Percentiles rank a stretch among this genome's conserved stretches.
These are phyloP conservation scores for Lachnellula hyalina DNA, from an alignment of 2,329 filamentous ascomycete species.

Conservation along the genomic window DNA sequence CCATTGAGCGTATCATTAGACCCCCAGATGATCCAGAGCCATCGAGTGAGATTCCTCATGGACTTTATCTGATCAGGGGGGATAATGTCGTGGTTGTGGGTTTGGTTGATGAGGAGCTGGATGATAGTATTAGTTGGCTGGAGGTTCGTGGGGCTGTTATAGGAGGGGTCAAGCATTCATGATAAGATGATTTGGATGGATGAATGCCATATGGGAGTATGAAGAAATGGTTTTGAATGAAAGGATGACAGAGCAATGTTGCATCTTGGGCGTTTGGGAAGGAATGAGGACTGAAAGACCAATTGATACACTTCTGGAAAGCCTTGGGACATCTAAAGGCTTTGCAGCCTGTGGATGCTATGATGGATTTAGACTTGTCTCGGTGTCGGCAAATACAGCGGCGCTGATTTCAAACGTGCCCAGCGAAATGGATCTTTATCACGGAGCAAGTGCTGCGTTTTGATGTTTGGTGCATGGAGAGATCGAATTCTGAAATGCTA, in stretches of 20 bases:
- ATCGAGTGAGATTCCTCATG: constrained; percentile 74
- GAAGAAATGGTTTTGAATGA: neutral
- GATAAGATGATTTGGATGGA: constrained; percentile 8
- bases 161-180: constrained; percentile 75
- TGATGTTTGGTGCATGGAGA: no score
- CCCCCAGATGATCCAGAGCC: constrained; percentile 76
- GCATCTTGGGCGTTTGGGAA: constrained; percentile 31
- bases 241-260: constrained; percentile 11
- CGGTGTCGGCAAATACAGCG: no score
- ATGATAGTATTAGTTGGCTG: constrained; percentile 86
- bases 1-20: constrained; percentile 85
- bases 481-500: no score
- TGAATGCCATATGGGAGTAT: neutral
- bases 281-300: constrained; percentile 9
- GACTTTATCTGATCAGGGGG: constrained; percentile 85
- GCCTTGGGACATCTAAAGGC: neutral
- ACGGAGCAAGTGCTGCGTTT: no score
- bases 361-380: no score
- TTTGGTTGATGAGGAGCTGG: constrained; percentile 81
- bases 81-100: constrained; percentile 93
- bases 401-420: no score
- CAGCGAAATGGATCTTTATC: no score
- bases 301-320: neutral
- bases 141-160: constrained; percentile 83
- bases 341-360: neutral